A percentile compares a stretch with the other conserved stretches of the same genome.
Evolutionary conservation across 2,329 filamentous ascomycete genomes (phyloP).

Genomic region (Peltaster fructicola): DNA sequence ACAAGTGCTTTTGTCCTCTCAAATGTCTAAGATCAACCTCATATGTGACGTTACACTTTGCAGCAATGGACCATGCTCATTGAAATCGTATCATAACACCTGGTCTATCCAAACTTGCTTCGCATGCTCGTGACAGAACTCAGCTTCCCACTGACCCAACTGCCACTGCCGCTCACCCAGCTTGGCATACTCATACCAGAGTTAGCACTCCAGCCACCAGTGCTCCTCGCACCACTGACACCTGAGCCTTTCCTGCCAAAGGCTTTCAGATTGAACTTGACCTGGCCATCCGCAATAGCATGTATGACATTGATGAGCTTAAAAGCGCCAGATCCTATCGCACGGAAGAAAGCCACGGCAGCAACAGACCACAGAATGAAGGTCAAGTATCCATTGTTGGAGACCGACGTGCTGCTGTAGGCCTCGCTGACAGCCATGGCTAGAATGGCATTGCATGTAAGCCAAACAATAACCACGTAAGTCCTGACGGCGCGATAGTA

Average conservation of each 20-base stretch:
- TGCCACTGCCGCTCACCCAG: constrained; percentile 19
- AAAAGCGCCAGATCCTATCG: constrained; percentile 65
- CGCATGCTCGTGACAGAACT: no score
- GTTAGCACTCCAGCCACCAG: constrained; percentile 8
- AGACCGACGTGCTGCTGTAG: constrained; percentile 54
- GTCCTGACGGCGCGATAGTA: constrained; percentile 96
- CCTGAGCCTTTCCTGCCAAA: constrained; percentile 1
- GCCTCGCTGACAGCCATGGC: constrained; percentile 86
- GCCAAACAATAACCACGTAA: constrained; percentile 95
- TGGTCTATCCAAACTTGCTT: no score
- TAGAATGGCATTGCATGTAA: constrained; percentile 77
- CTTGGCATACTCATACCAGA: constrained; percentile 21
- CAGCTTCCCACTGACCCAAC: constrained; percentile 21
- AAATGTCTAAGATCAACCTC: no score
- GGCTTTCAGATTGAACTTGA: constrained; percentile 32
- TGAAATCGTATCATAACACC: no score
- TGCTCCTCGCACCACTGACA: constrained; percentile 4
- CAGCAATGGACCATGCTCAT: no score
- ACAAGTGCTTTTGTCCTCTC: no score
- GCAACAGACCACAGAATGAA: constrained; percentile 92
- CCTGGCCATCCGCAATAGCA: constrained; percentile 68
- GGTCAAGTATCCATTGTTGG: constrained; percentile 73
- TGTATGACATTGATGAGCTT: constrained; percentile 71
- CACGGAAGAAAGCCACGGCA: constrained; percentile 69
- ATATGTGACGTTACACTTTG: no score